Conservation (phyloP, 2,329 filamentous ascomycete species). For the Fusarium caatingaense region DNA sequence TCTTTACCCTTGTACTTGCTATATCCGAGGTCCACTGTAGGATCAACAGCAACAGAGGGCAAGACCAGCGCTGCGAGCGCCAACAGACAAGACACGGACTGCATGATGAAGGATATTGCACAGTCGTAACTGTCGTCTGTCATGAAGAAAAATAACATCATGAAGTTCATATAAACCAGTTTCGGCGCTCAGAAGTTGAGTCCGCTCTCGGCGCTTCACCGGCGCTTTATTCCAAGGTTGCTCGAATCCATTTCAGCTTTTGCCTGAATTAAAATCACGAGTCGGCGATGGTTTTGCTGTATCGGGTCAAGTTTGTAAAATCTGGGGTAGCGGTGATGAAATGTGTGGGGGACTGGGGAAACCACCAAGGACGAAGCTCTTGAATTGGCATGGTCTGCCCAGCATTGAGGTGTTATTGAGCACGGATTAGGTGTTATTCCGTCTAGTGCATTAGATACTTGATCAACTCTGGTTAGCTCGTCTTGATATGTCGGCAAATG, state of each 20-base stretch:
- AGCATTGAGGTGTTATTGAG: background rate
- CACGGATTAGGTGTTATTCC: background rate
- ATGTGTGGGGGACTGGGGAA: conserved; percentile 10
- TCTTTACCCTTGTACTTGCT: conserved; percentile 70
- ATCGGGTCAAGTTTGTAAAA: conserved; percentile 3
- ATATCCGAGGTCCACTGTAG: conserved; percentile 71
- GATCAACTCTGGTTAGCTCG: background rate
- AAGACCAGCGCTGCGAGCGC: conserved; percentile 14
- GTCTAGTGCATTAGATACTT: background rate
- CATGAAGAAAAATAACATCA: background rate
- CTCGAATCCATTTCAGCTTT: background rate
- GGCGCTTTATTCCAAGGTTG: background rate
- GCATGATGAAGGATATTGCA: conserved; percentile 1
- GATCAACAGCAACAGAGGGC: conserved; percentile 15
- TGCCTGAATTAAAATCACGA: background rate
- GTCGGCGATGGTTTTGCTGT: background rate
- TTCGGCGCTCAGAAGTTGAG: background rate
- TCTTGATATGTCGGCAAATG: background rate
- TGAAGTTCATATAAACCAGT: background rate
- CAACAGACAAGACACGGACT: background rate
- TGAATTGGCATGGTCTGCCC: background rate
- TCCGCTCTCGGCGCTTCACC: conserved; percentile 2
- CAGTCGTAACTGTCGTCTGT: background rate
- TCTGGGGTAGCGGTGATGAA: conserved; percentile 12
- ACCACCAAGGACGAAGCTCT: background rate